Percentiles rank a stretch among this genome's conserved stretches.
Conservation (phyloP, 495 filamentous ascomycete species). For the Daldinia decipiens region DNA sequence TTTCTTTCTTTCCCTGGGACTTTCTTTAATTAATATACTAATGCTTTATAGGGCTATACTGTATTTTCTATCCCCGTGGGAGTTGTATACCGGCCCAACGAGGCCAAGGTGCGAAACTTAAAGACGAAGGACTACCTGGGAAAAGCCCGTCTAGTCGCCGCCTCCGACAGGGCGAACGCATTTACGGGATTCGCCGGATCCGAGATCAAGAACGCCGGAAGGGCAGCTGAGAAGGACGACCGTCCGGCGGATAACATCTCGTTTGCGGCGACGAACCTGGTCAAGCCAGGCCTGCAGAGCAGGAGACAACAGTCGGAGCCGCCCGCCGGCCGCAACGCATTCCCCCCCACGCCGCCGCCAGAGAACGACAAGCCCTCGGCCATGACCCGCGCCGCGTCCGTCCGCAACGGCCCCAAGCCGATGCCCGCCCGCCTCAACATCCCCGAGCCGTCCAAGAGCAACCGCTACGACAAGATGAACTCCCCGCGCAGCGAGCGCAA, state of each 20-base stretch:
- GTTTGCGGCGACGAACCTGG: slow-evolving; percentile 88
- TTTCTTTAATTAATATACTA: slow-evolving; percentile 17
- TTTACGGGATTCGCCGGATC: slow-evolving; percentile 80
- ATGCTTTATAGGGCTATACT: slow-evolving; percentile 80
- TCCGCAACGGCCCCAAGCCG: slow-evolving; percentile 64
- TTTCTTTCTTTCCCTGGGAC: background rate
- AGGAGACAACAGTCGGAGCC: slow-evolving; percentile 89
- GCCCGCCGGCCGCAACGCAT: slow-evolving; percentile 78
- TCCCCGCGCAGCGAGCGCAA: slow-evolving; percentile 58
- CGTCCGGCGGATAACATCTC: slow-evolving; percentile 82
- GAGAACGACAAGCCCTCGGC: slow-evolving; percentile 71
- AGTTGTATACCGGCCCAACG: slow-evolving; percentile 93
- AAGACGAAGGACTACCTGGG: slow-evolving; percentile 97
- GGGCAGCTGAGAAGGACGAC: slow-evolving; percentile 68
- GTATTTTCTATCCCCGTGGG: slow-evolving; percentile 99
- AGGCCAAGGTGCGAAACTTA: slow-evolving; percentile 97
- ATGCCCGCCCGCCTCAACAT: slow-evolving; percentile 65
- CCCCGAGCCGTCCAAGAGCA: slow-evolving; percentile 57
- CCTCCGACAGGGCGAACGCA: slow-evolving; percentile 80
- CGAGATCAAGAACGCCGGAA: slow-evolving; percentile 70
- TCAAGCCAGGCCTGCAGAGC: slow-evolving; percentile 81
- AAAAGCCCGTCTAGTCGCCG: slow-evolving; percentile 91
- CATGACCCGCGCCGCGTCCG: slow-evolving; percentile 62
- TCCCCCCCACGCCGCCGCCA: slow-evolving; percentile 95
- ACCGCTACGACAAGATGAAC: slow-evolving; percentile 59